These are phyloP conservation scores for Pelargonium australe DNA, from an alignment of 441 rosid species.

Conservation along the genomic window DNA sequence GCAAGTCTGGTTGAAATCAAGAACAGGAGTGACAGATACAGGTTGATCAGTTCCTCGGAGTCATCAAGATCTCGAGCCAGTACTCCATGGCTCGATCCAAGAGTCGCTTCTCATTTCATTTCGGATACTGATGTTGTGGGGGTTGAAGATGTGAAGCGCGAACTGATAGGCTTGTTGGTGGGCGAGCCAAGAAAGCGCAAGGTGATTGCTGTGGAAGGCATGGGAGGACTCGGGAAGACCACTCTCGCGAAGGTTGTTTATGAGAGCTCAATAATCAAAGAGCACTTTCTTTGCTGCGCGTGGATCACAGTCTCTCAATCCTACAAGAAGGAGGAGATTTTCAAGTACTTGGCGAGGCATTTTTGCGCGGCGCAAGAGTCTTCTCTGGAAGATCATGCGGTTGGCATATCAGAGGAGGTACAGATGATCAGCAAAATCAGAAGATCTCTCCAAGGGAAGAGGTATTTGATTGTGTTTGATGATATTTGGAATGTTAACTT, in stretches of 20 bases:
- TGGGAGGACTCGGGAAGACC: constrained; percentile 25
- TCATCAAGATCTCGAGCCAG: no score
- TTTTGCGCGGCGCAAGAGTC: neutral
- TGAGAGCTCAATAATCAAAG: neutral
- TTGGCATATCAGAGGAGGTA: neutral
- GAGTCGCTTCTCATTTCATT: constrained; percentile 10
- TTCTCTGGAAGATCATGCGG: neutral
- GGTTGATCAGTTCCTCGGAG: neutral
- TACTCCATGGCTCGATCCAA: neutral
- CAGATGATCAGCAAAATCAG: neutral
- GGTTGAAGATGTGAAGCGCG: constrained; percentile 13
- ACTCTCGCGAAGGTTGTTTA: constrained; percentile 16
- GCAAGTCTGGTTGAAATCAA: neutral
- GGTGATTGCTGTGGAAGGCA: constrained; percentile 15
- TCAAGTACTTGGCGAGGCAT: neutral
- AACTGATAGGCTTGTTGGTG: constrained; percentile 18
- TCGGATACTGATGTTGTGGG: constrained; percentile 17
- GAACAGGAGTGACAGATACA: neutral
- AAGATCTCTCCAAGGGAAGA: neutral
- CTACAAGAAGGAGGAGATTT: constrained; percentile 6
- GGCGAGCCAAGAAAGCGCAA: constrained; percentile 13
- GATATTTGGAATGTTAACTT: neutral
- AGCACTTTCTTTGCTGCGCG: constrained; percentile 1
- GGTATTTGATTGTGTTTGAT: neutral
- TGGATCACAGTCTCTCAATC: constrained; percentile 12